A percentile compares a stretch with the other conserved stretches of the same genome.
phyloP scores from a whole-genome alignment of 1,284 basidiomycete species.

The Tetrapyrgos nigripes region DNA sequence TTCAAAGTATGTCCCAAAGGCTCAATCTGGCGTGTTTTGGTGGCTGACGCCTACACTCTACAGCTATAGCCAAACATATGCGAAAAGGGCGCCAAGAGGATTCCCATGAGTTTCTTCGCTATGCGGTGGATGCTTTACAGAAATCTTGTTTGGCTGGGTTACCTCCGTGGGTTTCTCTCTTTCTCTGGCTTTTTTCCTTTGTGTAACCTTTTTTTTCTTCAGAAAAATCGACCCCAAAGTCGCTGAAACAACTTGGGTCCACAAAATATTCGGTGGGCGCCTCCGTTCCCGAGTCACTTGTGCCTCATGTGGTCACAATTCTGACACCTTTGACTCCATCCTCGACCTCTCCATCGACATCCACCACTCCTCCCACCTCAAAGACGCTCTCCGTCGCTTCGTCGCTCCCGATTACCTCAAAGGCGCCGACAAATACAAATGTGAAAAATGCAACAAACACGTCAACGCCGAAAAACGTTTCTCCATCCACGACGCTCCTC shows the following conservation, averaged over 20 bases:
- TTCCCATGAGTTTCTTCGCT: conserved; percentile 97
- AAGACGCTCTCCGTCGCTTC: conserved; percentile 85
- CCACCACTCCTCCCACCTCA: conserved; percentile 65
- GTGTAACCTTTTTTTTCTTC: conserved; percentile 8
- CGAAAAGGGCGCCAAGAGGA: conserved; percentile 95
- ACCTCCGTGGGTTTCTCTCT: conserved; percentile 61
- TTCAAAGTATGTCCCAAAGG: conserved; percentile 67
- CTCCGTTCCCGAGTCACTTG: conserved; percentile 96
- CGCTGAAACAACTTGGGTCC: conserved; percentile 93
- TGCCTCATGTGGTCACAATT: conserved; percentile 82
- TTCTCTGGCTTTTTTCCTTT: background rate
- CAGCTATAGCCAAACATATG: conserved; percentile 93
- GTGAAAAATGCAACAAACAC: conserved; percentile 92
- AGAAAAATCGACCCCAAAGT: conserved; percentile 84
- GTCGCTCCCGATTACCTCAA: conserved; percentile 84
- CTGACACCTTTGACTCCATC: conserved; percentile 97
- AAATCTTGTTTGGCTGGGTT: conserved; percentile 80
- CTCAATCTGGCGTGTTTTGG: background rate
- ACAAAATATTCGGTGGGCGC: conserved; percentile 92
- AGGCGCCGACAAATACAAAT: conserved; percentile 97
- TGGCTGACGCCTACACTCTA: background rate
- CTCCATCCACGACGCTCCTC: conserved; percentile 87
- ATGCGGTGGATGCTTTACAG: conserved; percentile 92
- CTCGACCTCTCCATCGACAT: conserved; percentile 95
- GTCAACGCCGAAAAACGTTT: conserved; percentile 91